Evolutionary conservation across 2,329 filamentous ascomycete species (phyloP).

Genomic region (Lojkania enalia): DNA sequence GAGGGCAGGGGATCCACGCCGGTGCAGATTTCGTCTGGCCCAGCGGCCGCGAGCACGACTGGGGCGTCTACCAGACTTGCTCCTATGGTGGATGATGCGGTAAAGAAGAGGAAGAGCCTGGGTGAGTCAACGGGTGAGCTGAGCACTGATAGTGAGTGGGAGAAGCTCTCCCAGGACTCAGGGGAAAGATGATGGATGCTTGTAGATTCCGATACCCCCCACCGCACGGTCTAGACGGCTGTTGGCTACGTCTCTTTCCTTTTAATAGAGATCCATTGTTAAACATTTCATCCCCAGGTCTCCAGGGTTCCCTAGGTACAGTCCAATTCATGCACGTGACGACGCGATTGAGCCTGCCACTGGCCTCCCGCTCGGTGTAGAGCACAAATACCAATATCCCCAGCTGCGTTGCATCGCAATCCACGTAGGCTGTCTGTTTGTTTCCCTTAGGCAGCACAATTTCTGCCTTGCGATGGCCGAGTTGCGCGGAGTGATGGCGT

Average conservation of each 20-base stretch:
- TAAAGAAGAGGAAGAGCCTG: conserved; percentile 51
- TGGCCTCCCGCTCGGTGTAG: not conserved
- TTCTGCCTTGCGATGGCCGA: too few relatives aligned
- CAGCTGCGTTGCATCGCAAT: not conserved
- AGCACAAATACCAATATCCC: not conserved
- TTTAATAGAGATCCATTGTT: too few relatives aligned
- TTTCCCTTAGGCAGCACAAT: too few relatives aligned
- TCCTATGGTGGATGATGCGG: conserved; percentile 38
- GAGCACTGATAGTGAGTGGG: conserved; percentile 96
- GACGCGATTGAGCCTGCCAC: conserved; percentile 19
- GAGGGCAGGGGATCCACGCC: conserved; percentile 24
- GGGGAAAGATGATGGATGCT: conserved; percentile 35
- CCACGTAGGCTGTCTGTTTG: too few relatives aligned
- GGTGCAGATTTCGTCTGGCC: conserved; percentile 16
- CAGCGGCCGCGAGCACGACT: conserved; percentile 29
- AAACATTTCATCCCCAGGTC: too few relatives aligned
- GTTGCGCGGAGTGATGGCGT: too few relatives aligned
- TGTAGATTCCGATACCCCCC: conserved; percentile 11
- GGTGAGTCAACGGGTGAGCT: conserved; percentile 57
- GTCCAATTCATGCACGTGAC: conserved; percentile 29
- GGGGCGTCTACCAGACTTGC: conserved; percentile 35
- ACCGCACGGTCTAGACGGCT: not conserved
- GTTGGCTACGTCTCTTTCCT: too few relatives aligned
- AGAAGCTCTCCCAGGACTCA: conserved; percentile 73
- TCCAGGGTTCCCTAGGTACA: too few relatives aligned